These are phyloP conservation scores for Schizopora paradoxa DNA, from an alignment of 1,284 basidiomycete species.

Conservation along the genomic window DNA sequence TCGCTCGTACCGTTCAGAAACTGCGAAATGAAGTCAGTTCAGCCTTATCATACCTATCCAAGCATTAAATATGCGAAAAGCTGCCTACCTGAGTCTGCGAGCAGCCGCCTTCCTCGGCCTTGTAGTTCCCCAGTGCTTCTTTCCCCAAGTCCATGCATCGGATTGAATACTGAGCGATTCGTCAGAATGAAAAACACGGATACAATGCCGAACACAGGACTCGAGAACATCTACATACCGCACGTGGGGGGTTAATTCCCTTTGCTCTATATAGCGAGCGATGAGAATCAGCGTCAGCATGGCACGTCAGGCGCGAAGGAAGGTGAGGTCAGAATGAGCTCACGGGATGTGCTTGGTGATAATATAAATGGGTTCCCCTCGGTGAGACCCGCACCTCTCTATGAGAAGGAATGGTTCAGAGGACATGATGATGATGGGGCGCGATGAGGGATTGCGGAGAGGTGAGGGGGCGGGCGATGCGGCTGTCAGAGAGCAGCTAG, in stretches of 20 bases:
- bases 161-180: conserved; percentile 32
- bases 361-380: conserved; percentile 39
- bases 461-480: not conserved
- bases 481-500: not conserved
- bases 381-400: conserved; percentile 35
- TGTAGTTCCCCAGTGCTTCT: conserved; percentile 37
- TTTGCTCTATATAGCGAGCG: conserved; percentile 6
- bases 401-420: conserved; percentile 35
- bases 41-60: conserved; percentile 1
- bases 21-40: conserved; percentile 22
- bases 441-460: not conserved
- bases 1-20: conserved; percentile 38
- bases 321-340: conserved; percentile 21
- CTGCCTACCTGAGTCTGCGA: conserved; percentile 37
- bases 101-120: conserved; percentile 36
- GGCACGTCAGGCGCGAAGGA: not conserved
- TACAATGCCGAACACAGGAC: not conserved
- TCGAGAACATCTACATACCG: conserved; percentile 3
- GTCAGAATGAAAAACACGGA: not conserved
- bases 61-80: conserved; percentile 7
- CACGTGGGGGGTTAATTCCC: conserved; percentile 11
- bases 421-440: conserved; percentile 4
- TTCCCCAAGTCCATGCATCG: conserved; percentile 38
- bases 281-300: not conserved
- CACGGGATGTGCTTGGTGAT: conserved; percentile 39